Evolutionary conservation across 306 rosid genomes (phyloP), one percentile per base, ranked within the genome.

Genomic region (Fragaria iinumae): DNA sequence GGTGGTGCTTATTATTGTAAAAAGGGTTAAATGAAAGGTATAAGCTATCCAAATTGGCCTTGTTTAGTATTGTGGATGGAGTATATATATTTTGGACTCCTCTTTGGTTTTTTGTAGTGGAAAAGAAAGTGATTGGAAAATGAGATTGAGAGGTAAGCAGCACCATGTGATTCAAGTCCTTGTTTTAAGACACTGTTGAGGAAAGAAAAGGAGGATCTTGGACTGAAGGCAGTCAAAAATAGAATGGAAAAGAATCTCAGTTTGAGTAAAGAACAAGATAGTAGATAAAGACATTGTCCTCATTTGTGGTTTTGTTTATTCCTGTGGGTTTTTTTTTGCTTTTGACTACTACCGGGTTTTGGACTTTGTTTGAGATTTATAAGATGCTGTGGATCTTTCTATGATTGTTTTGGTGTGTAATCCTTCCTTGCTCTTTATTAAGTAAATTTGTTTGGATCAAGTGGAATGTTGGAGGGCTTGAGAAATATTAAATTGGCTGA

Each of bases 151-250:
- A 17, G 91, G 68, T 23, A 3, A 3, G 77, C 79, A 83, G 80
- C 70, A 45, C 83, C 92, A 83, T 80, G 92, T 89, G 97, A 87
- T 71, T 44, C 81, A 2, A 71, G 81, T 79, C 73, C 68, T 47
- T 77, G 0, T 82, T 70, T 77, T 50, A 57, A 73, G 68, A 3
- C 75, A 67, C 56, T 81, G 41, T 74, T 78, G 4, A 73, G 83
- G 81, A 85, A 87, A 71, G 84, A 71, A 90, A 88, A 82, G 80
- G 69, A 73, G 91, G 73, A 83, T 83, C 89, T 90, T 86, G 96
- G 91, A 92, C 93, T 80, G 27, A 48, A 65, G 79, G 75, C 78
- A 53, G 92, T 89, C 87, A 83, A 88, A 88, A 85, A 80, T 3
- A 66, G 53, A 78, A 63, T 16, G 32, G 39, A 55, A 79, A 83